phyloP scores from a whole-genome alignment of 1,284 basidiomycete genomes.

The Tylopilus orsonianus region DNA sequence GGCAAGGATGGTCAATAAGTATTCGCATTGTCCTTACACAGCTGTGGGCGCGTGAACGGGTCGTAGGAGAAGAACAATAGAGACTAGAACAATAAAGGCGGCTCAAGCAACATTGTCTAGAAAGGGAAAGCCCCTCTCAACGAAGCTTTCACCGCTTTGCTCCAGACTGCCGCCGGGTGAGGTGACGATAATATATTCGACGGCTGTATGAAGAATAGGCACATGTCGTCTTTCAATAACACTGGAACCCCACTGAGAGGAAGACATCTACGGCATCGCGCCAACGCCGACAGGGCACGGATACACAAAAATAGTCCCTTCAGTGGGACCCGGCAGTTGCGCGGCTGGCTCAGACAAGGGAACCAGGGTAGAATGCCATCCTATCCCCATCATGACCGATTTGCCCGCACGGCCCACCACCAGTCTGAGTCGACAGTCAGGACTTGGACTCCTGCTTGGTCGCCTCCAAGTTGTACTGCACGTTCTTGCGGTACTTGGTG shows the following conservation, averaged over 20 bases:
- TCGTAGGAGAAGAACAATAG: conserved; percentile 21
- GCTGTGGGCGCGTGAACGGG: not conserved
- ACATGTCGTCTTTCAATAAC: no score
- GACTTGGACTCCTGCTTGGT: conserved; percentile 40
- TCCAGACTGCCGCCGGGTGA: not conserved
- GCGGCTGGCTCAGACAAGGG: no score
- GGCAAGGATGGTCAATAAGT: conserved; percentile 17
- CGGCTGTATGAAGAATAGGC: no score
- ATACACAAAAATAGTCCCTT: no score
- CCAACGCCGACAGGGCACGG: no score
- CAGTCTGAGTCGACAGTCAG: not conserved
- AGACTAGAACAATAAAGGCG: conserved; percentile 19
- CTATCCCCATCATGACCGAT: no score
- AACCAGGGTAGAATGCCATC: no score
- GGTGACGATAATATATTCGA: no score
- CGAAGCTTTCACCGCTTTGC: not conserved
- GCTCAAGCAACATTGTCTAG: conserved; percentile 12
- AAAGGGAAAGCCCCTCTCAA: conserved; percentile 22
- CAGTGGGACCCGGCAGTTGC: no score
- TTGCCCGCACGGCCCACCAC: not conserved
- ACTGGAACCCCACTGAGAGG: no score
- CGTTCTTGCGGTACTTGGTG: conserved; percentile 82
- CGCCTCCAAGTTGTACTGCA: conserved; percentile 81
- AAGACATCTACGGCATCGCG: no score
- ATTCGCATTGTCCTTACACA: conserved; percentile 9